phyloP scores from a whole-genome alignment of 2,329 filamentous ascomycete species.

The Fusarium drepaniforme region DNA sequence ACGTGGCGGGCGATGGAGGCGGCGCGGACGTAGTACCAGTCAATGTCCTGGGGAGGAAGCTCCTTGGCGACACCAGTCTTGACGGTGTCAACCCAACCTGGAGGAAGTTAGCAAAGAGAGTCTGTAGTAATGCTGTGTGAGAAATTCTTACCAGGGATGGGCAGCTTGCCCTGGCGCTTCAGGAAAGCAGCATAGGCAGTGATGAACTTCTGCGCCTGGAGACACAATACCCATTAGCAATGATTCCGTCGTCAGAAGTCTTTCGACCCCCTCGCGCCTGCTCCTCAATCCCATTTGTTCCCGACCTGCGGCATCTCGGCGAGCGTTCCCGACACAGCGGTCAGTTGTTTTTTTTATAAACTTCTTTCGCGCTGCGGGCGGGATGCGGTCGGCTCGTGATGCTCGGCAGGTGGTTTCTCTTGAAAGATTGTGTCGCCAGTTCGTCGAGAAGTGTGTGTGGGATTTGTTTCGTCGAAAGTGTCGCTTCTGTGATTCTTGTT shows the following conservation, averaged over 20 bases:
- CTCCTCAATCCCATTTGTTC: conserved; percentile 59
- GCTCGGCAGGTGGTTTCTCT: conserved; percentile 33
- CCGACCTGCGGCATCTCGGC: conserved; percentile 36
- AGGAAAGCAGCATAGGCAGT: conserved; percentile 87
- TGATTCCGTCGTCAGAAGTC: conserved; percentile 80
- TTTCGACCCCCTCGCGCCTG: conserved; percentile 80
- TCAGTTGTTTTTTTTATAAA: conserved; percentile 7
- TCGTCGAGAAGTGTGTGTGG: conserved; percentile 40
- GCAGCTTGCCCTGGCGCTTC: conserved; percentile 94
- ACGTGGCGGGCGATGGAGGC: conserved; percentile 97
- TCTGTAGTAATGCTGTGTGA: no score
- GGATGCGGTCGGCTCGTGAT: conserved; percentile 25
- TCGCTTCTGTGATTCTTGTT: conserved; percentile 31
- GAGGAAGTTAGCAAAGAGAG: no score
- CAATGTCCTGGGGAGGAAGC: conserved; percentile 96
- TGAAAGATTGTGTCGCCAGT: conserved; percentile 46
- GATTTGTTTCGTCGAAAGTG: not conserved
- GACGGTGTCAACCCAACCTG: conserved; percentile 99
- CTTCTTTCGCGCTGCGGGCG: conserved; percentile 31
- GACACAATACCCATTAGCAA: conserved; percentile 70
- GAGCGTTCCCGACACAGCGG: not conserved
- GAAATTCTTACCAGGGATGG: conserved; percentile 79
- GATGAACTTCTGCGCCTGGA: conserved; percentile 90
- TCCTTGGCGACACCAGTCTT: conserved; percentile 98
- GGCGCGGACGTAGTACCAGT: conserved; percentile 95